Base-by-base conservation (phyloP, 345 rosid genomes). In the Linum tenue region DNA sequence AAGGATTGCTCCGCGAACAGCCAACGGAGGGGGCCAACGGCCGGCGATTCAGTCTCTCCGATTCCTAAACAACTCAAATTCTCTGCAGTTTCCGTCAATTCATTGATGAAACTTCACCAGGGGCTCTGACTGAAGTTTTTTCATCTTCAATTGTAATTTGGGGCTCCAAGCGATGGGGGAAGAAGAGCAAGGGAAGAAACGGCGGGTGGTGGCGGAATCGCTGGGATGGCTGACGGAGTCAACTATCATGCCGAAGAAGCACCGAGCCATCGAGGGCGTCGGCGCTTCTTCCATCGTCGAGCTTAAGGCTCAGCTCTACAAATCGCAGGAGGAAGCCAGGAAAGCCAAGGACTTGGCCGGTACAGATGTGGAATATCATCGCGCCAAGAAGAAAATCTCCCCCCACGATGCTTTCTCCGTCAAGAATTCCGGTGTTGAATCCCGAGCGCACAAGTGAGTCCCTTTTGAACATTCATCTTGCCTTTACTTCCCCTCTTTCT, bases 211-310 rank as follows among this genome's bases (percentile, higher is more conserved):
- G 75, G 85, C 79, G 74, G 99, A 94, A 75, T 90, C 97, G 38
- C 69, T 88, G 64, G 99, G 96, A 83, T 94, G 99, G 99, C 67
- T 90, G 37, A 90, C 96, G 77, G 97, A 94, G 67, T 94, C 97
- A 2, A 71, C 96, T 2, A 88, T 94, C 38, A 75, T 88, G 86
- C 99, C 99, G 6, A 90, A 83, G 80, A 90, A 83, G 69, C 96
- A 86, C 72, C 86, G 95, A 14, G 78, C 88, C 16, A 94, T 94
- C 7, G 92, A 85, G 57, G 99, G 99, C 11, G 96, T 90, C 0
- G 99, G 99, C 31, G 76, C 87, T 38, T 85, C 92, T 10, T 90
- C 99, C 22, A 88, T 90, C 61, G 67, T 94, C 38, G 92, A 94
- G 71, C 97, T 88, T 74, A 90, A 86, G 50, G 99, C 99, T 59